Percentiles rank a stretch among this genome's conserved stretches.
phyloP scores from a whole-genome alignment of 2,329 filamentous ascomycete species.

The Ceratocystiopsis sp. region DNA sequence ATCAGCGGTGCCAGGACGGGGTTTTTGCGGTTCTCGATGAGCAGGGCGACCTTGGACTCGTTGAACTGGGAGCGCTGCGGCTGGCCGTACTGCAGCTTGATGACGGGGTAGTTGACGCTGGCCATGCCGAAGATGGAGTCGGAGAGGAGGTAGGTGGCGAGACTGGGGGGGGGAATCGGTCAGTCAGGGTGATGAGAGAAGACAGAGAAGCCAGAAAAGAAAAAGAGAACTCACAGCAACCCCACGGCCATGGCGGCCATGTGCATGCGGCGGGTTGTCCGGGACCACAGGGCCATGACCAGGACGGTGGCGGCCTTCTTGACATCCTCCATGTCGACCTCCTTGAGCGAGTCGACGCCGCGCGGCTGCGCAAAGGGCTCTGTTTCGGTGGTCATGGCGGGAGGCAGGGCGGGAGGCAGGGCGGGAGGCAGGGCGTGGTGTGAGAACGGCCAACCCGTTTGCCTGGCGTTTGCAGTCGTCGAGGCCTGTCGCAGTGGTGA shows the following conservation, averaged over 20 bases:
- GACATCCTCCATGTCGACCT: conserved; percentile 3
- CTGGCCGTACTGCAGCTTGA: conserved; percentile 18
- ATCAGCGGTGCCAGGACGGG: conserved; percentile 34
- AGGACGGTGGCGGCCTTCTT: conserved; percentile 6
- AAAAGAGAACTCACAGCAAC: conserved; percentile 14
- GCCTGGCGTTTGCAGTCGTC: too few relatives aligned
- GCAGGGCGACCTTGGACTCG: conserved; percentile 33
- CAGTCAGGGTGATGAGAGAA: not conserved
- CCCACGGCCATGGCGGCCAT: conserved; percentile 14
- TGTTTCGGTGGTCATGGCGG: conserved; percentile 3
- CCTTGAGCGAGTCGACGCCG: conserved; percentile 6
- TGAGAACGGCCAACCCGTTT: too few relatives aligned
- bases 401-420: too few relatives aligned
- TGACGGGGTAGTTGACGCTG: conserved; percentile 13
- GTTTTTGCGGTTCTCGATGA: conserved; percentile 34
- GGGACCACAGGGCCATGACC: conserved; percentile 15
- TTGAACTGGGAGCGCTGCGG: conserved; percentile 22
- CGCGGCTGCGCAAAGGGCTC: conserved; percentile 4
- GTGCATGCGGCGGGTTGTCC: conserved; percentile 19
- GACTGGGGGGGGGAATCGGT: not conserved
- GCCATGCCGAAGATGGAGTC: conserved; percentile 13
- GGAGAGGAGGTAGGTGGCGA: conserved; percentile 4
- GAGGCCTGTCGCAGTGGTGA: too few relatives aligned
- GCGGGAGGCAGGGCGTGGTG: too few relatives aligned
- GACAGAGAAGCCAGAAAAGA: not conserved